phyloP scores from a whole-genome alignment of 2,329 filamentous ascomycete genomes.

The Aspergillus sp. region DNA sequence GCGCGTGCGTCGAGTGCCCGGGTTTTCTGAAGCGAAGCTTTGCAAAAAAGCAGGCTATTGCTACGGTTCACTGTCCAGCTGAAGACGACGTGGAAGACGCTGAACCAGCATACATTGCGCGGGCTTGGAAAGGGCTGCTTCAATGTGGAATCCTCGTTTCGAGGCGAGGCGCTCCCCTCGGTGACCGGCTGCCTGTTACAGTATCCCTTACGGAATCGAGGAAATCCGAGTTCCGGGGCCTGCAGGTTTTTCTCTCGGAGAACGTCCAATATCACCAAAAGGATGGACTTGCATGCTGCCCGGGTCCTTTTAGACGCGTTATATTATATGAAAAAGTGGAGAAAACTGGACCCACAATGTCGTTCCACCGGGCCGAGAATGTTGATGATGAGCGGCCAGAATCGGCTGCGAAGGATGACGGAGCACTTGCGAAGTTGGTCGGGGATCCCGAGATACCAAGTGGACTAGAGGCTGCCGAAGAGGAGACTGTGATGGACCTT shows the following conservation, averaged over 20 bases:
- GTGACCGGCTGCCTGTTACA: conserved; percentile 12
- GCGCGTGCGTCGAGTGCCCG: conserved; percentile 13
- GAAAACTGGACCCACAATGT: not conserved
- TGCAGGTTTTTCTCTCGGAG: conserved; percentile 17
- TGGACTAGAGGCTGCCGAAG: not conserved
- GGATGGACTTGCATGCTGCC: conserved; percentile 13
- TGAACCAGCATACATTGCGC: conserved; percentile 13
- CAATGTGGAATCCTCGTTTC: conserved; percentile 14
- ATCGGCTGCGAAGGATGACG: not conserved
- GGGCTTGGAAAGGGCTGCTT: conserved; percentile 11
- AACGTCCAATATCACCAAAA: conserved; percentile 17
- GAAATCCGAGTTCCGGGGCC: conserved; percentile 13
- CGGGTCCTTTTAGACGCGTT: conserved; percentile 15
- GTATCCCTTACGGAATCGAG: conserved; percentile 13
- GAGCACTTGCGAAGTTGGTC: not conserved
- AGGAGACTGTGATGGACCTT: conserved; percentile 13
- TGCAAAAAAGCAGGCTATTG: conserved; percentile 6
- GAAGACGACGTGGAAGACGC: conserved; percentile 19
- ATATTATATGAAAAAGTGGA: conserved; percentile 13
- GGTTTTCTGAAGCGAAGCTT: conserved; percentile 9
- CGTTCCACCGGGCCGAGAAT: conserved; percentile 4
- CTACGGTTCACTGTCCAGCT: conserved; percentile 17
- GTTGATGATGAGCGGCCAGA: conserved; percentile 7
- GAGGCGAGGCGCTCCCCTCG: conserved; percentile 16
- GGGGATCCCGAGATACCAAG: conserved; percentile 6